Evolutionary conservation across 495 filamentous ascomycete genomes (phyloP).

Genomic region (Penicillium antarcticum): DNA sequence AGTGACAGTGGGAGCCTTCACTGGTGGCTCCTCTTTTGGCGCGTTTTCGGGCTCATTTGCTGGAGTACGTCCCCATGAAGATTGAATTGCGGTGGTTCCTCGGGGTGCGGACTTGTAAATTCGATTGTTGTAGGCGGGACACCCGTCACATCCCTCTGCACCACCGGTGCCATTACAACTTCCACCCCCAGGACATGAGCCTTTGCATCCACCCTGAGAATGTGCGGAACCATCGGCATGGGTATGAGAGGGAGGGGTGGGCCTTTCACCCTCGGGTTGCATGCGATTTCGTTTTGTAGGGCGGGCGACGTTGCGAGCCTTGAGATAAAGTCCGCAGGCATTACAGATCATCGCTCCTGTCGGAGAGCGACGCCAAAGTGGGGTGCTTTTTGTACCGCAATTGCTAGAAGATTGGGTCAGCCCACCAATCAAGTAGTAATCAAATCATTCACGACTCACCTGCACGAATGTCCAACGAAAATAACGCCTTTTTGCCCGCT

Average conservation of each 20-base stretch:
- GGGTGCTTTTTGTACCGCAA: constrained; percentile 88
- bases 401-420: constrained; percentile 61
- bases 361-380: constrained; percentile 91
- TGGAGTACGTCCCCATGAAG: constrained; percentile 31
- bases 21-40: constrained; percentile 17
- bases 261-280: constrained; percentile 33
- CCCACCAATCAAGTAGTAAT: neutral
- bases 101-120: constrained; percentile 72
- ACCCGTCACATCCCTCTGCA: constrained; percentile 92
- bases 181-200: constrained; percentile 94
- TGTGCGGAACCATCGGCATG: constrained; percentile 7
- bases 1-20: constrained; percentile 16
- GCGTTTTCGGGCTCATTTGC: constrained; percentile 20
- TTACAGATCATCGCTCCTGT: constrained; percentile 95
- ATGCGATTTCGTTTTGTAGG: constrained; percentile 79
- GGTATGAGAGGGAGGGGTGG: constrained; percentile 6
- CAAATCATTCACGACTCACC: constrained; percentile 30
- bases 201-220: constrained; percentile 50
- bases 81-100: constrained; percentile 26
- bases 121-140: constrained; percentile 95
- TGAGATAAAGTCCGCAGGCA: constrained; percentile 92
- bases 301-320: constrained; percentile 84
- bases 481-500: constrained; percentile 37
- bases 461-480: constrained; percentile 53
- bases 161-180: constrained; percentile 96